Evolutionary conservation across 2,329 filamentous ascomycete genomes (phyloP), one percentile per base, ranked within the genome.

Genomic region (Colletotrichum melonis): DNA sequence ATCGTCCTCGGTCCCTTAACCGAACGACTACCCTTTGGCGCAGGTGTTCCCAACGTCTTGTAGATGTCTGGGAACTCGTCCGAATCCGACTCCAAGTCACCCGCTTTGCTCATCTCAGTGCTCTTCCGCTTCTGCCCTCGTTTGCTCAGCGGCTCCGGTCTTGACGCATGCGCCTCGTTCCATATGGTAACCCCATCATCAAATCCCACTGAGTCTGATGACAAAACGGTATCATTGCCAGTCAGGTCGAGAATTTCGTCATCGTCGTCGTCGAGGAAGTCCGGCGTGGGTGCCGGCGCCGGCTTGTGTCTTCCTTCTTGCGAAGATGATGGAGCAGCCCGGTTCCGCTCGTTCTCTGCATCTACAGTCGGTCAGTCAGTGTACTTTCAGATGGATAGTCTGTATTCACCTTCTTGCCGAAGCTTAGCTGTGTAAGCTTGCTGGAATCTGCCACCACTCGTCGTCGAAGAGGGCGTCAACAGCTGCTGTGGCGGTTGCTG

Each of bases 61-160:
- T 87, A 85, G 8, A 91, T 86, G 74, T 91, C 88, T 0, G 87
- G 88, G 58, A 89, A 91, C 22, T 87, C 84, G 42, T 86, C 85
- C 16, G 85, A 79, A 4, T 83, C 80, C 19, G 78, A 80, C 16
- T 79, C 78, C 14, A 82, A 79, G 30, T 79, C 77, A 9, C 69
- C 68, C 46, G 74, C 75, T 71, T 80, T 83, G 73, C 77, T 83
- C 28, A 88, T 86, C 11, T 88, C 86, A 28, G 80, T 81, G 73
- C 87, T 89, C 77, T 90, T 90, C 74, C 88, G 80, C 79, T 90
- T 90, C 78, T 86, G 88, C 22, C 82, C 82, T 58, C 83, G 82
- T 57, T 80, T 85, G 1, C 82, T 74, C 11, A 79, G 63, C 5
- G 83, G 83, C 32, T 84, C 82, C 1, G 84, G 79, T 60, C 84